Conservation (phyloP, 2,329 filamentous ascomycete genomes). For the Proliferodiscus dingleyae region DNA sequence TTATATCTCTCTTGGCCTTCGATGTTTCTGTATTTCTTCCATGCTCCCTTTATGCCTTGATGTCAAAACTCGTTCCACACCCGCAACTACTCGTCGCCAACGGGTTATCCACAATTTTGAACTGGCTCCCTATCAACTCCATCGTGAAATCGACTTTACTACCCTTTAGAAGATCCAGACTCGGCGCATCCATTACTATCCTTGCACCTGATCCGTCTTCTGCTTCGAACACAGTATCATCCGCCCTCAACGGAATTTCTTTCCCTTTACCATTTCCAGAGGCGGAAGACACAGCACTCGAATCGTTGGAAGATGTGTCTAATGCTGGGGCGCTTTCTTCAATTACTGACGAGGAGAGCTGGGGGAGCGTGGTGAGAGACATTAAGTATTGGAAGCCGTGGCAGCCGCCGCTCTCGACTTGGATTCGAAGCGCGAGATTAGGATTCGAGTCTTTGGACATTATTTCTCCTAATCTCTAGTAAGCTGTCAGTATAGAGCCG, state of each 20-base stretch:
- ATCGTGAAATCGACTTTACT: constrained; percentile 96
- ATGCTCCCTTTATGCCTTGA: constrained; percentile 53
- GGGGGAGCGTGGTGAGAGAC: constrained; percentile 64
- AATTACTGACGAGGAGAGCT: constrained; percentile 20
- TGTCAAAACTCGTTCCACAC: constrained; percentile 96
- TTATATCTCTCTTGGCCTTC: too few relatives aligned
- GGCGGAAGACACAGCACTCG: constrained; percentile 16
- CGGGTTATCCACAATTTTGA: constrained; percentile 94
- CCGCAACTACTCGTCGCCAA: constrained; percentile 90
- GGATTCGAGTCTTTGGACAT: constrained; percentile 70
- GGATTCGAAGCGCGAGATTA: constrained; percentile 79
- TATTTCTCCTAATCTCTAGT: constrained; percentile 49
- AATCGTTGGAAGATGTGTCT: constrained; percentile 17
- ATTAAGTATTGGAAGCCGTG: constrained; percentile 98
- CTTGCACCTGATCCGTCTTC: constrained; percentile 59
- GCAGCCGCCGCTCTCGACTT: constrained; percentile 89
- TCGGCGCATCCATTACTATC: constrained; percentile 83
- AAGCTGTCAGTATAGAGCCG: constrained; percentile 2
- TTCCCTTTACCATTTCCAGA: too few relatives aligned
- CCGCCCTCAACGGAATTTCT: constrained; percentile 50
- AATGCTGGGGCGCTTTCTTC: constrained; percentile 15
- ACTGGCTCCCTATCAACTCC: constrained; percentile 91
- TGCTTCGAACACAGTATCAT: constrained; percentile 84
- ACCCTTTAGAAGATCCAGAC: constrained; percentile 81
- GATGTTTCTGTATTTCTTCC: too few relatives aligned